A percentile compares a stretch with the other conserved stretches of the same genome.
Conservation (phyloP, 768 basidiomycete genomes). For the Boletus coccyginus region DNA sequence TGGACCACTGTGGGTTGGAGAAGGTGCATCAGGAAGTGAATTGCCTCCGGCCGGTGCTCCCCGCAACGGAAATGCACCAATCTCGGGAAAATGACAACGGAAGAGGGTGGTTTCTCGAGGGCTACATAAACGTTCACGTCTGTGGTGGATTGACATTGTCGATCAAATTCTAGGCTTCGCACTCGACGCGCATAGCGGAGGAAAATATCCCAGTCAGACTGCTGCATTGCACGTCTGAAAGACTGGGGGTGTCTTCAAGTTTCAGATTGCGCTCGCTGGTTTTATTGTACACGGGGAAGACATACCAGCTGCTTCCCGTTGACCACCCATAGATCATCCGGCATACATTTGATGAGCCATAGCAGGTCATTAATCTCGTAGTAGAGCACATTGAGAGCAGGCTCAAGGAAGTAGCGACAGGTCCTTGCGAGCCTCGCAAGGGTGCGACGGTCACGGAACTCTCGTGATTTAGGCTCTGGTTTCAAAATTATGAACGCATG, state of each 20-base stretch:
- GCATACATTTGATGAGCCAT: slow-evolving; percentile 32
- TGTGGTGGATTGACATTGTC: slow-evolving; percentile 23
- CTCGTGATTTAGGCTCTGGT: slow-evolving; percentile 26
- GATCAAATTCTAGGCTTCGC: slow-evolving; percentile 31
- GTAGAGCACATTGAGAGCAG: slow-evolving; percentile 32
- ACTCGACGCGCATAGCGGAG: slow-evolving; percentile 28
- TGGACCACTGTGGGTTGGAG: slow-evolving; percentile 25
- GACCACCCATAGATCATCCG: slow-evolving; percentile 33
- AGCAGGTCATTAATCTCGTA: slow-evolving; percentile 31
- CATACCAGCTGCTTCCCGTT: slow-evolving; percentile 29
- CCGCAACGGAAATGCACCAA: slow-evolving; percentile 29
- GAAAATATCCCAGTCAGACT: slow-evolving; percentile 29
- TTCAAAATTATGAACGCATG: slow-evolving; percentile 28
- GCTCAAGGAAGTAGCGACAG: slow-evolving; percentile 30
- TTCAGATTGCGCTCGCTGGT: slow-evolving; percentile 6
- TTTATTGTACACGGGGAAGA: not conserved
- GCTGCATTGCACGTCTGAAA: slow-evolving; percentile 19
- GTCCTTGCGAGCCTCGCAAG: slow-evolving; percentile 33
- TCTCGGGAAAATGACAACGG: slow-evolving; percentile 23
- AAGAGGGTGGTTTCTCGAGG: slow-evolving; percentile 14
- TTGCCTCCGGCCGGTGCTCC: slow-evolving; percentile 21
- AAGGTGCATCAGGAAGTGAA: slow-evolving; percentile 24
- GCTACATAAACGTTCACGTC: slow-evolving; percentile 20
- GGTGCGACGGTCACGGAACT: slow-evolving; percentile 30
- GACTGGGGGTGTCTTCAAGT: slow-evolving; percentile 12